Evolutionary conservation across 805 yeast species (phyloP).

Genomic region (Sugiyamaella americana): DNA sequence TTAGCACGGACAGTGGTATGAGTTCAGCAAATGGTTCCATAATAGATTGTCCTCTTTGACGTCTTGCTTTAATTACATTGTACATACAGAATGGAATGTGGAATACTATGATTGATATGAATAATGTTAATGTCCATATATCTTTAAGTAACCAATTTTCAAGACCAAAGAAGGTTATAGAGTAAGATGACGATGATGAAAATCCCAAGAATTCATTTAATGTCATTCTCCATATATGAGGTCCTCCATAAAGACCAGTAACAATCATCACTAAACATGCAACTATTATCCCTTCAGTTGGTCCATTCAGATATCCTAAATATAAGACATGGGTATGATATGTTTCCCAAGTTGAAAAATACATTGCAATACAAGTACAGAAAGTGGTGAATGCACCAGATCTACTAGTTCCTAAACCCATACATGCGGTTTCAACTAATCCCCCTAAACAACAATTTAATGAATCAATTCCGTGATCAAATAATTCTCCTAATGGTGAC

Average conservation of each 20-base stretch:
- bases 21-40: conserved; percentile 48
- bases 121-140: conserved; percentile 28
- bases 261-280: conserved; percentile 50
- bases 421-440: conserved; percentile 66
- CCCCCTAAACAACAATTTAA: conserved; percentile 75
- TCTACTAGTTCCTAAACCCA: conserved; percentile 72
- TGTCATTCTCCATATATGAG: conserved; percentile 53
- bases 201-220: conserved; percentile 33
- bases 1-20: conserved; percentile 60
- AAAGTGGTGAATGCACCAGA: conserved; percentile 72
- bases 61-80: conserved; percentile 38
- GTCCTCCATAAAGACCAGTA: conserved; percentile 63
- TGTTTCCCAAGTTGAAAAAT: conserved; percentile 89
- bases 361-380: conserved; percentile 53
- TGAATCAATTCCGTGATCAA: conserved; percentile 82
- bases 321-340: conserved; percentile 82
- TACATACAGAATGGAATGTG: conserved; percentile 61
- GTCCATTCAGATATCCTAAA: conserved; percentile 82
- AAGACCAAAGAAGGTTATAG: conserved; percentile 5
- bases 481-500: conserved; percentile 92
- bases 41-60: conserved; percentile 39
- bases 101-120: conserved; percentile 41
- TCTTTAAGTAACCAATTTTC: conserved; percentile 16
- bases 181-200: conserved; percentile 1
- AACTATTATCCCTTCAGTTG: conserved; percentile 87